phyloP scores from a whole-genome alignment of 2,329 filamentous ascomycete species.

The Shiraia bambusicola region DNA sequence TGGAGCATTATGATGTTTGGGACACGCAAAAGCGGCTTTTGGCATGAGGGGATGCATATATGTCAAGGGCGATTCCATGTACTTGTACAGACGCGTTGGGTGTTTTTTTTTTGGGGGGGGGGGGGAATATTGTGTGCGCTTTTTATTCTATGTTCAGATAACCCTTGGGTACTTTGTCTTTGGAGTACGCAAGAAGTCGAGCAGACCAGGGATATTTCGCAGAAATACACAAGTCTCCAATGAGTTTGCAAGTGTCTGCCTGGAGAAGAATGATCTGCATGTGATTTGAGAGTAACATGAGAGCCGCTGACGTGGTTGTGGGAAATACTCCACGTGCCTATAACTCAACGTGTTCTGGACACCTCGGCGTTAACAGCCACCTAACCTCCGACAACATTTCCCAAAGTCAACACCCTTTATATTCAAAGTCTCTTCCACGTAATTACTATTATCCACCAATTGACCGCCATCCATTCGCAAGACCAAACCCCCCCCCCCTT shows the following conservation, averaged over 20 bases:
- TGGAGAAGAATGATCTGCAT: neutral
- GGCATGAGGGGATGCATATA: constrained; percentile 19
- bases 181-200: constrained; percentile 3
- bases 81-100: constrained; percentile 28
- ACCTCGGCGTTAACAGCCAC: neutral
- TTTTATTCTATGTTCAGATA: constrained; percentile 13
- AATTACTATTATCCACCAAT: constrained; percentile 4
- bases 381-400: neutral
- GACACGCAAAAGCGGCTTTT: constrained; percentile 16
- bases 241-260: neutral
- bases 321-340: neutral
- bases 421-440: constrained; percentile 22
- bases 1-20: constrained; percentile 7
- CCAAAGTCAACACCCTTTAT: constrained; percentile 1
- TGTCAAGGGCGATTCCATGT: constrained; percentile 22
- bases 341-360: neutral
- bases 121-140: constrained; percentile 8
- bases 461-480: neutral
- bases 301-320: neutral
- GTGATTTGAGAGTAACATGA: neutral
- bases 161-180: constrained; percentile 8
- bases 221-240: constrained; percentile 7
- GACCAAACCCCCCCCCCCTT: too few relatives aligned
- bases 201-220: constrained; percentile 3
- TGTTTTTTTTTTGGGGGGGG: too few relatives aligned